Conservation (phyloP, 805 yeast species). For the Nakazawaea ernobii region DNA sequence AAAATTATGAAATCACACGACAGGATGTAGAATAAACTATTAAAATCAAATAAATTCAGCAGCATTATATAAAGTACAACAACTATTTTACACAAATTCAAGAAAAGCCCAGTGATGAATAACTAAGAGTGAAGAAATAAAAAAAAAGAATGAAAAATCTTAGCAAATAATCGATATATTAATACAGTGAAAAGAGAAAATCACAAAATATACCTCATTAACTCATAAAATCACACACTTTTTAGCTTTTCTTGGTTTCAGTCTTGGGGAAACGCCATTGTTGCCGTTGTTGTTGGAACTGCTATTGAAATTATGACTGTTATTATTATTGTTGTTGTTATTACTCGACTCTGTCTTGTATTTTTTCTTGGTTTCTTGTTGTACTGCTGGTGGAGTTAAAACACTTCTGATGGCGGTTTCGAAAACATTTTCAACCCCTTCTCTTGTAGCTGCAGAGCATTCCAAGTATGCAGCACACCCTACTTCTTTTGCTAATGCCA, state of each 20-base stretch:
- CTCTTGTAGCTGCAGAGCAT: conserved; percentile 87
- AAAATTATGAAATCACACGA: too few relatives aligned
- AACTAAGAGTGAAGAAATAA: too few relatives aligned
- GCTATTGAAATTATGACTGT: neutral
- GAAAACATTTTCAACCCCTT: conserved; percentile 79
- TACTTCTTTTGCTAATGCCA: conserved; percentile 59
- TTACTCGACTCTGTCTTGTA: conserved; percentile 15
- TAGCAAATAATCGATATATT: neutral
- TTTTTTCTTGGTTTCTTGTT: conserved; percentile 9
- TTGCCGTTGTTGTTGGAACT: neutral
- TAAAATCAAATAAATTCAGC: neutral
- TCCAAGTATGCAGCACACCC: conserved; percentile 75
- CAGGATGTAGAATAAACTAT: neutral
- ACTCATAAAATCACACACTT: conserved; percentile 41
- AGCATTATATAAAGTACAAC: neutral
- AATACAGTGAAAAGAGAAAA: neutral
- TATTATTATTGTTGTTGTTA: conserved; percentile 2
- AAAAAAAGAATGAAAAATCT: too few relatives aligned
- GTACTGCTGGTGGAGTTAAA: conserved; percentile 39
- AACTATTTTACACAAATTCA: neutral
- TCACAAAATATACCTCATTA: neutral
- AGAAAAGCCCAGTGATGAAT: too few relatives aligned
- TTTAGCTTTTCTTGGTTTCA: conserved; percentile 36
- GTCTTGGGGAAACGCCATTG: neutral
- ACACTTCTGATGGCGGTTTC: conserved; percentile 76